Conservation (phyloP, 2,329 filamentous ascomycete species). For the Lojkania enalia region DNA sequence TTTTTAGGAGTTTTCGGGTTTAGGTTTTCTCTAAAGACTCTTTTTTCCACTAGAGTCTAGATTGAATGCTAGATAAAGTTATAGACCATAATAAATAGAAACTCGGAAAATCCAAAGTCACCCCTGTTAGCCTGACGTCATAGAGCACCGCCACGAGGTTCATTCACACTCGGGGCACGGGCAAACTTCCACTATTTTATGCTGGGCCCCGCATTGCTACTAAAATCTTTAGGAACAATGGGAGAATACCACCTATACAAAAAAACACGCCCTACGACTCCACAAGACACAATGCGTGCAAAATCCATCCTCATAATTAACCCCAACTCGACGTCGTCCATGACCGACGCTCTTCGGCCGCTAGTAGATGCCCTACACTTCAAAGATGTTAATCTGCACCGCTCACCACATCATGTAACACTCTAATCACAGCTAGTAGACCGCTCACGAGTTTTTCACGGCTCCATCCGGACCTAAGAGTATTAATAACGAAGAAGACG, state of each 20-base stretch:
- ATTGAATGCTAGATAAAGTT: too few species aligned
- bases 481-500: constrained; percentile 77
- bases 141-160: background rate
- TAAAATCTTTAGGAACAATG: too few species aligned
- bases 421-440: constrained; percentile 50
- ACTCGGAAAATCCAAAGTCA: constrained; percentile 4
- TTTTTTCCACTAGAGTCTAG: too few species aligned
- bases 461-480: constrained; percentile 68
- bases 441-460: constrained; percentile 65
- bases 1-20: too few species aligned
- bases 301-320: constrained; percentile 71
- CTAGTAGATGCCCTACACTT: constrained; percentile 51
- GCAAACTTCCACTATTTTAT: constrained; percentile 1
- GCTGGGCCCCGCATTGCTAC: too few species aligned
- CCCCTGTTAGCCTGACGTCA: constrained; percentile 16
- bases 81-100: too few species aligned
- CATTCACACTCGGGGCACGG: too few species aligned
- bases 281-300: constrained; percentile 33
- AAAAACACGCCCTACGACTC: background rate
- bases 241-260: constrained; percentile 24
- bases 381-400: constrained; percentile 45
- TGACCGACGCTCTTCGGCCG: constrained; percentile 69
- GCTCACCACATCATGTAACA: constrained; percentile 31
- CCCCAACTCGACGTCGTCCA: constrained; percentile 73
- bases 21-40: too few species aligned